phyloP scores from a whole-genome alignment of 2,329 filamentous ascomycete species.

The Dryadomyces quercivorus region DNA sequence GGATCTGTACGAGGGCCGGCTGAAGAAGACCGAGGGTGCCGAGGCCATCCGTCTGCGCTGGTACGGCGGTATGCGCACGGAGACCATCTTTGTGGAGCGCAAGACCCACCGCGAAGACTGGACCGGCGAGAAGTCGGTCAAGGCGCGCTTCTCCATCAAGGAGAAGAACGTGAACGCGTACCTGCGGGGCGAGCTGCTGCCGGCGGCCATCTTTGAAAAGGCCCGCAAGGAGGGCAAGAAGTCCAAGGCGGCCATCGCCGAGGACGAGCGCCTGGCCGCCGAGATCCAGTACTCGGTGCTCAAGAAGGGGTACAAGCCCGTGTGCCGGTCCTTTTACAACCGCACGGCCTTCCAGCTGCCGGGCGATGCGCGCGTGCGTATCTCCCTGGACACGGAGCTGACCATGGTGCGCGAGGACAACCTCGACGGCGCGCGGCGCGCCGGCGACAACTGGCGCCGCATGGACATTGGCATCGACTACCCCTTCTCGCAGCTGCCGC shows the following conservation, averaged over 20 bases:
- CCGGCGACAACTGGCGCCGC: slow-evolving; percentile 85
- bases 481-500: slow-evolving; percentile 79
- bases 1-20: slow-evolving; percentile 84
- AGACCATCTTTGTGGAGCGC: slow-evolving; percentile 92
- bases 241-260: slow-evolving; percentile 76
- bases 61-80: slow-evolving; percentile 94
- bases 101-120: slow-evolving; percentile 98
- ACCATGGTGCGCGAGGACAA: slow-evolving; percentile 96
- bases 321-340: slow-evolving; percentile 95
- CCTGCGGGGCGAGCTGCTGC: slow-evolving; percentile 70
- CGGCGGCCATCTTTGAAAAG: slow-evolving; percentile 88
- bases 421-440: slow-evolving; percentile 62
- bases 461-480: slow-evolving; percentile 97
- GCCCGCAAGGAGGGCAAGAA: slow-evolving; percentile 93
- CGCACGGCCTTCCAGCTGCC: slow-evolving; percentile 95
- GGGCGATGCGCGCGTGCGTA: slow-evolving; percentile 88
- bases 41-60: slow-evolving; percentile 92
- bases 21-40: slow-evolving; percentile 96
- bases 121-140: slow-evolving; percentile 98
- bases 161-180: slow-evolving; percentile 97
- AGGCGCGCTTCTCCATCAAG: slow-evolving; percentile 87
- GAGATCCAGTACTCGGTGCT: slow-evolving; percentile 92
- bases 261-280: slow-evolving; percentile 77
- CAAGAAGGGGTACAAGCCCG: slow-evolving; percentile 74
- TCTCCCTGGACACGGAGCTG: slow-evolving; percentile 91